Conservation (phyloP, 2,329 filamentous ascomycete genomes). For the Aspergillus transmontanensis region DNA sequence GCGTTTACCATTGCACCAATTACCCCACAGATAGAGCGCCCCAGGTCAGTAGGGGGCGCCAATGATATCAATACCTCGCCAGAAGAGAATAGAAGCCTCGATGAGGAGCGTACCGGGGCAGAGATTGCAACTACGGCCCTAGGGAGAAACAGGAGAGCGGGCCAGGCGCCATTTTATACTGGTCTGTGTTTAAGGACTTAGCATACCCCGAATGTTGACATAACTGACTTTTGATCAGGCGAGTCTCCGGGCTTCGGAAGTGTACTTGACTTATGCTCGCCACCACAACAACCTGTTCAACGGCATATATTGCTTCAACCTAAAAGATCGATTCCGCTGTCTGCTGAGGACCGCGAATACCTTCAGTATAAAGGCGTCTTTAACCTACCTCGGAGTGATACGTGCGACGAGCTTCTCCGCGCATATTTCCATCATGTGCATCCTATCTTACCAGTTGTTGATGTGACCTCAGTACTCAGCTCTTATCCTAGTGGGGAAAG, state of each 20-base stretch:
- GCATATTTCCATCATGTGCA: slow-evolving; percentile 44
- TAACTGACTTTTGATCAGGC: background rate
- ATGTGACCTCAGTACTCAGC: slow-evolving; percentile 32
- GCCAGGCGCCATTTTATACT: slow-evolving; percentile 22
- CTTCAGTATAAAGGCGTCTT: slow-evolving; percentile 40
- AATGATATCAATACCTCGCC: background rate
- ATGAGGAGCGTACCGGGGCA: slow-evolving; percentile 25
- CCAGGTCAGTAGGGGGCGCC: background rate
- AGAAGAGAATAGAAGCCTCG: slow-evolving; percentile 4
- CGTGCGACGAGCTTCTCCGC: slow-evolving; percentile 35
- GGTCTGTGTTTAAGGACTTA: background rate
- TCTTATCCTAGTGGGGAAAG: slow-evolving; percentile 30
- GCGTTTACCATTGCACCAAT: background rate
- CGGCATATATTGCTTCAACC: slow-evolving; percentile 25
- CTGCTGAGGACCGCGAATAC: slow-evolving; percentile 23
- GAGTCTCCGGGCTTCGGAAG: slow-evolving; percentile 1
- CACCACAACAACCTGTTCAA: slow-evolving; percentile 10
- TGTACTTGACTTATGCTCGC: background rate
- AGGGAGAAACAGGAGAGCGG: slow-evolving; percentile 13
- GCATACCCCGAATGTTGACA: background rate
- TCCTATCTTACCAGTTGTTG: slow-evolving; percentile 41
- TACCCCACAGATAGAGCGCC: background rate
- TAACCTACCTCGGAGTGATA: slow-evolving; percentile 30
- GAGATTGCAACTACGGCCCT: slow-evolving; percentile 26
- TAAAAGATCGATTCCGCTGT: slow-evolving; percentile 12